Base-by-base conservation (phyloP, 2,329 filamentous ascomycete genomes). In the Sclerotinia spermophila region DNA sequence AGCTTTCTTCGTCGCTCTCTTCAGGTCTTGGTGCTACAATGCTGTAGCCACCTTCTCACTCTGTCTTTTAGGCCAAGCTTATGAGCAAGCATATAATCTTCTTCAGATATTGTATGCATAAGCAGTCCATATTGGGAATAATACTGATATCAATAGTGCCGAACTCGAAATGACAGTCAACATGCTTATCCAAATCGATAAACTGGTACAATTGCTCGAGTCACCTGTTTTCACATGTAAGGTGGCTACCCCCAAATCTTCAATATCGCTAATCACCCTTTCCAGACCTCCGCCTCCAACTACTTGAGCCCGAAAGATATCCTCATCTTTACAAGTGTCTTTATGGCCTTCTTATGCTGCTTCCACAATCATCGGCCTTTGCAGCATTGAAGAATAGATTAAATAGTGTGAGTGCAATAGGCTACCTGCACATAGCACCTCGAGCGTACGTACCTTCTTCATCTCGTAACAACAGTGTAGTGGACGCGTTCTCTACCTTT, bases 151-250 rank as follows among this genome's bases (percentile, higher is more conserved):
- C 60, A 30, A 35, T 61, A 97, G 93, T 81, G 96, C 93, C 72
- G 96, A 99, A 77, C 85, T 99, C 64, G 96, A 99, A 80, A 98
- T 99, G 93, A 98, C 95, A 0, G 96, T 99, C 76, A 97, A 97
- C 77, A 97, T 97, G 82, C 87, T 99, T 69, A 99, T 99, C 58
- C 96, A 99, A 80, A 97, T 99, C 76, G 96, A 99, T 81, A 99
- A 99, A 81, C 86, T 99, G 24, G 96, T 99, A 19, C 96, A 99
- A 80, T 86, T 99, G 24, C 89, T 99, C 53, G 96, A 99, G 80
- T 98, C 94, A 0, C 96, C 96, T 0, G 96, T 99, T 1, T 99
- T 99, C 78, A 99, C 96, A 61, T 99, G 93, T 96, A 81, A 82
- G 89, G 80, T 21, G n/a, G 40, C n/a, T 30, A 67, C 53, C 38